These are phyloP conservation scores for Delphinella strobiligena DNA, from an alignment of 2,329 filamentous ascomycete genomes.

Conservation along the genomic window DNA sequence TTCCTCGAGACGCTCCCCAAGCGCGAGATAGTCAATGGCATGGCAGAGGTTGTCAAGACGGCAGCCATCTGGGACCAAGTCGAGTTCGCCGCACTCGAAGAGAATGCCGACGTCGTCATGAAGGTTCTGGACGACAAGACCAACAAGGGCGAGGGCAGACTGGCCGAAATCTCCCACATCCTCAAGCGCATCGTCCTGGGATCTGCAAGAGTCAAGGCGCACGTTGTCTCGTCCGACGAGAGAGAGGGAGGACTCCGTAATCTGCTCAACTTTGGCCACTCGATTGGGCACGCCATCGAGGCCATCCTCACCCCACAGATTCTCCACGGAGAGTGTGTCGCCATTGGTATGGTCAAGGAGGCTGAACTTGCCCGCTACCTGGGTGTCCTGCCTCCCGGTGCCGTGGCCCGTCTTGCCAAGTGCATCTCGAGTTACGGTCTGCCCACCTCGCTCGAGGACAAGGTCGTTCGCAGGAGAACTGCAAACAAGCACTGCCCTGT, in stretches of 20 bases:
- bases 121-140: slow-evolving; percentile 52
- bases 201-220: slow-evolving; percentile 85
- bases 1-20: slow-evolving; percentile 85
- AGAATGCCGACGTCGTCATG: slow-evolving; percentile 67
- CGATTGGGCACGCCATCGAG: slow-evolving; percentile 93
- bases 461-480: slow-evolving; percentile 67
- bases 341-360: slow-evolving; percentile 97
- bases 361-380: slow-evolving; percentile 85
- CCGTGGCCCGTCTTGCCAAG: slow-evolving; percentile 80
- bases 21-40: slow-evolving; percentile 93
- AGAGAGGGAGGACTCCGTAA: slow-evolving; percentile 89
- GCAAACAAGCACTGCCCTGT: slow-evolving; percentile 82
- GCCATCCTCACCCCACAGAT: slow-evolving; percentile 91
- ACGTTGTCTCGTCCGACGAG: slow-evolving; percentile 89
- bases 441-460: slow-evolving; percentile 74
- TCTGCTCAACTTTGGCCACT: slow-evolving; percentile 93
- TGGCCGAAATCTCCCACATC: slow-evolving; percentile 50
- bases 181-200: slow-evolving; percentile 61
- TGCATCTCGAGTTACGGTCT: slow-evolving; percentile 91
- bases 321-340: slow-evolving; percentile 88
- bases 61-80: slow-evolving; percentile 88
- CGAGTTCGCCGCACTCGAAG: slow-evolving; percentile 75
- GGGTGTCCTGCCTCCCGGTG: slow-evolving; percentile 71
- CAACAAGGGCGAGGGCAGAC: slow-evolving; percentile 43
- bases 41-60: slow-evolving; percentile 82